These are phyloP conservation scores for Enterocytospora artemiae DNA, from an alignment of 371 early-diverging fungal genomes.

Conservation along the genomic window DNA sequence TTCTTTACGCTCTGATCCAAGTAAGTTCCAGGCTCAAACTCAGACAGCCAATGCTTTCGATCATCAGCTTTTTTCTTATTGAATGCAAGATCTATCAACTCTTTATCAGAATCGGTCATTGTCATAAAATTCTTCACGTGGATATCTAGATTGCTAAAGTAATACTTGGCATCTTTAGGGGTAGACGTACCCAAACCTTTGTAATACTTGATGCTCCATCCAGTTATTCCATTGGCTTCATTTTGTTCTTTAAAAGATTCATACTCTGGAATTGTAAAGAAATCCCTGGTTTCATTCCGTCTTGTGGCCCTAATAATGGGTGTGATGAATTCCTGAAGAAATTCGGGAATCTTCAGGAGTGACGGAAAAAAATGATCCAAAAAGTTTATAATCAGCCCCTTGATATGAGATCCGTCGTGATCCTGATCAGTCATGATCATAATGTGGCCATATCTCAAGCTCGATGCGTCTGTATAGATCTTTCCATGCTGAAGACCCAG, in stretches of 20 bases:
- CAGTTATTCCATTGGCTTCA: slow-evolving; percentile 48
- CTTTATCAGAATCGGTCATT: slow-evolving; percentile 64
- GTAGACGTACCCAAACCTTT: slow-evolving; percentile 95
- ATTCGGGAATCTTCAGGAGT: slow-evolving; percentile 78
- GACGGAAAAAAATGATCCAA: slow-evolving; percentile 91
- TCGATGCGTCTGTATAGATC: slow-evolving; percentile 63
- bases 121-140: slow-evolving; percentile 78
- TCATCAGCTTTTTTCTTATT: slow-evolving; percentile 85
- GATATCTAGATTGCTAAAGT: slow-evolving; percentile 69
- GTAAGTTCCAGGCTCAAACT: slow-evolving; percentile 76
- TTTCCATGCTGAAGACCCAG: slow-evolving; percentile 83
- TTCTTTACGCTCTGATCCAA: slow-evolving; percentile 71
- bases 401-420: slow-evolving; percentile 96
- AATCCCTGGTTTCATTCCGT: slow-evolving; percentile 58
- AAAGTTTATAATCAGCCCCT: slow-evolving; percentile 93
- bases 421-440: slow-evolving; percentile 99
- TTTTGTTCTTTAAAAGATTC: slow-evolving; percentile 64
- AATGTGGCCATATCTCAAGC: slow-evolving; percentile 83
- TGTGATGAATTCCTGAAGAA: slow-evolving; percentile 92
- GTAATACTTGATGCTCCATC: slow-evolving; percentile 73
- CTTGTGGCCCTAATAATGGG: slow-evolving; percentile 74
- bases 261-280: slow-evolving; percentile 92
- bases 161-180: slow-evolving; percentile 77
- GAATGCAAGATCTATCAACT: slow-evolving; percentile 87
- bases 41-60: slow-evolving; percentile 85